Evolutionary conservation across 768 basidiomycete species (phyloP).

Genomic region (Phlegmacium glaucopus): DNA sequence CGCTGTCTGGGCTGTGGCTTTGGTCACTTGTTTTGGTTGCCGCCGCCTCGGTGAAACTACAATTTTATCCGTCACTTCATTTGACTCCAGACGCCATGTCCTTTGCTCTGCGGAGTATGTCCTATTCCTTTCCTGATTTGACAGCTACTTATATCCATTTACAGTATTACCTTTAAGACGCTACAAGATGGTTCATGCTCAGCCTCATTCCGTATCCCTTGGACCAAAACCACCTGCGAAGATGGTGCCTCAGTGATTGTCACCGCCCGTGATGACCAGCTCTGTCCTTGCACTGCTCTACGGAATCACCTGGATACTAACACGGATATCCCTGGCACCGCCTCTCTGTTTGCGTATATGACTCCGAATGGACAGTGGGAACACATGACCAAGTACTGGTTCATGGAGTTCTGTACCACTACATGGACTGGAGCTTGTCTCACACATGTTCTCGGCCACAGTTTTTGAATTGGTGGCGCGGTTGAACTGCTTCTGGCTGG

Average conservation of each 20-base stretch:
- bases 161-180: not conserved
- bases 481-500: conserved; percentile 14
- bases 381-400: too few species aligned
- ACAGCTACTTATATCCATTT: not conserved
- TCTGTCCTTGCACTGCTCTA: too few species aligned
- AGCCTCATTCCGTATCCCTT: not conserved
- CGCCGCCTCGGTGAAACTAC: not conserved
- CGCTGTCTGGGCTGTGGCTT: conserved; percentile 30
- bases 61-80: not conserved
- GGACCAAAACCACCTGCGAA: too few species aligned
- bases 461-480: conserved; percentile 27
- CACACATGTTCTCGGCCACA: too few species aligned
- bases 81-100: not conserved
- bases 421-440: too few species aligned
- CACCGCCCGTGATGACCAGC: too few species aligned
- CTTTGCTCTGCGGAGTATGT: not conserved
- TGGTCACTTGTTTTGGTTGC: conserved; percentile 29
- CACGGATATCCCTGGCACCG: too few species aligned
- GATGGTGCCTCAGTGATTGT: too few species aligned
- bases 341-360: too few species aligned
- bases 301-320: too few species aligned
- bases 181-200: not conserved
- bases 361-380: too few species aligned
- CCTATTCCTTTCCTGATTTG: not conserved
- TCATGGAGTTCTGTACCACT: too few species aligned